Evolutionary conservation across 1,139 yeast species (phyloP).

Genomic region (Magnusiomyces fungicola): DNA sequence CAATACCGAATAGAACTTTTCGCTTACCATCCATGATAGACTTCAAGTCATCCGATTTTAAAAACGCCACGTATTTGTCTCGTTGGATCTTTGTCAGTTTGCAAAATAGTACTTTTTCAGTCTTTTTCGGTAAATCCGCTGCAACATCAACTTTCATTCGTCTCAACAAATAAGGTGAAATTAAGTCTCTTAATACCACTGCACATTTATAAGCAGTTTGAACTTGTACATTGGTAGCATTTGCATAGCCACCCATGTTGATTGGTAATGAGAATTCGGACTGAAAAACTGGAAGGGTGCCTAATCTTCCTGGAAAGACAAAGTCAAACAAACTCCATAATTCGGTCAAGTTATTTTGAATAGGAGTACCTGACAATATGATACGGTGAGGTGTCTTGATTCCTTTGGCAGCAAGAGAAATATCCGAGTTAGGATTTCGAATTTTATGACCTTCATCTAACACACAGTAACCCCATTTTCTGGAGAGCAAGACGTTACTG

Average conservation of each 20-base stretch:
- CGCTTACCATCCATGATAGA: conserved; percentile 70
- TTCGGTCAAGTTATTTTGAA: conserved; percentile 85
- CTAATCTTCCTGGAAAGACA: conserved; percentile 87
- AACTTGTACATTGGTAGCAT: conserved; percentile 91
- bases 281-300: conserved; percentile 91
- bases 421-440: conserved; percentile 86
- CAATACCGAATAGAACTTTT: conserved; percentile 85
- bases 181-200: conserved; percentile 75
- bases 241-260: conserved; percentile 96
- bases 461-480: conserved; percentile 83
- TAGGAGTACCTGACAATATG: conserved; percentile 91
- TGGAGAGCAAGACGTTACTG: conserved; percentile 57
- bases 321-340: conserved; percentile 94
- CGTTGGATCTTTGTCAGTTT: conserved; percentile 72
- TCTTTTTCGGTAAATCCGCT: conserved; percentile 85
- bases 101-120: conserved; percentile 90
- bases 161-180: conserved; percentile 80
- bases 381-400: conserved; percentile 73
- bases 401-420: conserved; percentile 78
- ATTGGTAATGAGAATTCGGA: conserved; percentile 89
- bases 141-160: conserved; percentile 96
- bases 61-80: conserved; percentile 61
- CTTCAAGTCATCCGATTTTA: conserved; percentile 66
- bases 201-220: conserved; percentile 97
- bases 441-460: conserved; percentile 96